Percentiles rank a stretch among this genome's conserved stretches.
These are phyloP conservation scores for Hemerocallis citrina DNA, from an alignment of 106 monocot species.

Conservation along the genomic window DNA sequence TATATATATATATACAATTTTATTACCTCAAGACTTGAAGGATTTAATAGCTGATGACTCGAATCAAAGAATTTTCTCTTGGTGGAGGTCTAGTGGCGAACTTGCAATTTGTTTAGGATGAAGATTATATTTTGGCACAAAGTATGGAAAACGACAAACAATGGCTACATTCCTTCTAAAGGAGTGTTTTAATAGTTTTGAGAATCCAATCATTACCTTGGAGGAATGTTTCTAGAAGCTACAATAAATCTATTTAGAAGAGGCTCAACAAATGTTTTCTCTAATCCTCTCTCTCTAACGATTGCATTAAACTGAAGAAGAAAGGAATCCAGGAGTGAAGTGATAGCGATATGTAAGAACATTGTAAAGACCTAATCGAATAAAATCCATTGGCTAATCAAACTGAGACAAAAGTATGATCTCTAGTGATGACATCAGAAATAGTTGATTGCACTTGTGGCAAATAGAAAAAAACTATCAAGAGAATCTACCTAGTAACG, in stretches of 20 bases:
- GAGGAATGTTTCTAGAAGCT: conserved; percentile 13
- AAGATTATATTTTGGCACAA: not conserved
- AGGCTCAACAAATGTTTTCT: not conserved
- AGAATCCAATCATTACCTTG: not conserved
- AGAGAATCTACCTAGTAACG: not conserved
- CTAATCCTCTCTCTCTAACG: conserved; percentile 1
- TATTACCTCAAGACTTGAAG: no score
- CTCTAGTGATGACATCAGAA: not conserved
- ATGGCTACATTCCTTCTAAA: not conserved
- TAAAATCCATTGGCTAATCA: conserved; percentile 4
- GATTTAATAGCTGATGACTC: no score
- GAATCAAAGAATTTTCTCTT: not conserved
- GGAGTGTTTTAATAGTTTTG: not conserved
- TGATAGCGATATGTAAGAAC: conserved; percentile 4
- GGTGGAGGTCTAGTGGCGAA: not conserved
- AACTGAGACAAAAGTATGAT: conserved; percentile 2
- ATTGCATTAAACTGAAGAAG: conserved; percentile 7
- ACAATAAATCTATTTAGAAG: not conserved
- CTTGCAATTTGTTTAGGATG: no score
- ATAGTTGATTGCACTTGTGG: not conserved
- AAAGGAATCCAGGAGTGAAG: conserved; percentile 1
- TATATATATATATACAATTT: no score
- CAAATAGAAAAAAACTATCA: conserved; percentile 2
- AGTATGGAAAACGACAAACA: not conserved
- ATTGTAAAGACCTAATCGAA: conserved; percentile 2